Conservation (phyloP, 805 yeast species). For the Candida berthetii region DNA sequence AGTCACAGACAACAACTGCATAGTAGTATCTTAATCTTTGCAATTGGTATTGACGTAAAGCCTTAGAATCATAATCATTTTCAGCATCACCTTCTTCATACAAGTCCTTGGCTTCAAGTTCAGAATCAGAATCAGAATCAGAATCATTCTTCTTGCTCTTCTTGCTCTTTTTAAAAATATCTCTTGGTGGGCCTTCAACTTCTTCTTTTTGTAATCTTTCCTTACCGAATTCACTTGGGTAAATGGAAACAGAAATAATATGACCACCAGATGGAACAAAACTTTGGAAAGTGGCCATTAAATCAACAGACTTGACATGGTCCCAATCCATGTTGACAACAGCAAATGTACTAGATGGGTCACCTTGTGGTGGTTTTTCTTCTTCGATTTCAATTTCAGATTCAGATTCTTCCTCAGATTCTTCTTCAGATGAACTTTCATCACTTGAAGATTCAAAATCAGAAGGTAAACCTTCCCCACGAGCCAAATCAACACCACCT, state of each 20-base stretch:
- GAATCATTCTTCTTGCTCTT: conserved; percentile 27
- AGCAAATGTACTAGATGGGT: conserved; percentile 77
- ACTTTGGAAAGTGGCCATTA: conserved; percentile 82
- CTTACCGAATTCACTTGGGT: conserved; percentile 90
- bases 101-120: conserved; percentile 60
- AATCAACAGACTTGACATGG: conserved; percentile 77
- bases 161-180: conserved; percentile 53
- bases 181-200: conserved; percentile 86
- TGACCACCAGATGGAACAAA: conserved; percentile 76
- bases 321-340: conserved; percentile 98
- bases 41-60: conserved; percentile 82
- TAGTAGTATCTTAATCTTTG: conserved; percentile 91
- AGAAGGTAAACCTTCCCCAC: conserved; percentile 53
- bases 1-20: conserved; percentile 84
- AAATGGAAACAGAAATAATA: conserved; percentile 63
- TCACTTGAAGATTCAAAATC: conserved; percentile 36
- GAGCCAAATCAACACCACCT: conserved; percentile 46
- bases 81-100: conserved; percentile 80
- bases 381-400: conserved; percentile 51
- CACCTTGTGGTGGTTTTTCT: conserved; percentile 74
- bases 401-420: conserved; percentile 40
- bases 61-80: conserved; percentile 77
- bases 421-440: conserved; percentile 36
- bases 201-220: conserved; percentile 88
- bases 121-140: conserved; percentile 39